Conservation (phyloP, 371 early-diverging fungal genomes). For the Batrachochytrium dendrobatidis region DNA sequence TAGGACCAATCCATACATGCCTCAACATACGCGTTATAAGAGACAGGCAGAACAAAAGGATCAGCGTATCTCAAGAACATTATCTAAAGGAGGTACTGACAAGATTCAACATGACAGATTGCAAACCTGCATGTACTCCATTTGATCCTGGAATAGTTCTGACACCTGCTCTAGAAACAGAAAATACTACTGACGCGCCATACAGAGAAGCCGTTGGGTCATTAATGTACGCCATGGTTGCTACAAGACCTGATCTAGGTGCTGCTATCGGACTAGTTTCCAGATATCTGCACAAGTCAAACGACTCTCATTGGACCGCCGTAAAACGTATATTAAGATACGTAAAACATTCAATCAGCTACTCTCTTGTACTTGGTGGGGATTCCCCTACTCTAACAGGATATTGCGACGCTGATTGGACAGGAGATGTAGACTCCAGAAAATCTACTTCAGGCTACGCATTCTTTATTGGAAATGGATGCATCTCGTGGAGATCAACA, state of each 20-base stretch:
- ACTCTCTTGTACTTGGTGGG: neutral
- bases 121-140: neutral
- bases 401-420: constrained; percentile 1
- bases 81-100: neutral
- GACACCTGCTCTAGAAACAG: no score
- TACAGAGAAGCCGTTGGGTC: neutral
- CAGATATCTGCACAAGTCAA: neutral
- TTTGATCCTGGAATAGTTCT: no score
- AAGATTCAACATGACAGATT: neutral
- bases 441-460: neutral
- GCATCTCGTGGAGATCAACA: neutral
- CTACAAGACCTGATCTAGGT: neutral
- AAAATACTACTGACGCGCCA: no score
- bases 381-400: neutral
- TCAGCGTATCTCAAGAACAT: neutral
- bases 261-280: neutral
- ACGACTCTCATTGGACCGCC: neutral
- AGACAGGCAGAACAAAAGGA: neutral
- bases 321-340: neutral
- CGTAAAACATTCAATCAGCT: neutral
- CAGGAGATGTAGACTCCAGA: neutral
- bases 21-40: constrained; percentile 1
- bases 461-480: neutral
- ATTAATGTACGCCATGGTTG: no score
- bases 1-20: neutral